Conservation (phyloP, 1,139 yeast species). For the Lodderomyces jiufengensis region DNA sequence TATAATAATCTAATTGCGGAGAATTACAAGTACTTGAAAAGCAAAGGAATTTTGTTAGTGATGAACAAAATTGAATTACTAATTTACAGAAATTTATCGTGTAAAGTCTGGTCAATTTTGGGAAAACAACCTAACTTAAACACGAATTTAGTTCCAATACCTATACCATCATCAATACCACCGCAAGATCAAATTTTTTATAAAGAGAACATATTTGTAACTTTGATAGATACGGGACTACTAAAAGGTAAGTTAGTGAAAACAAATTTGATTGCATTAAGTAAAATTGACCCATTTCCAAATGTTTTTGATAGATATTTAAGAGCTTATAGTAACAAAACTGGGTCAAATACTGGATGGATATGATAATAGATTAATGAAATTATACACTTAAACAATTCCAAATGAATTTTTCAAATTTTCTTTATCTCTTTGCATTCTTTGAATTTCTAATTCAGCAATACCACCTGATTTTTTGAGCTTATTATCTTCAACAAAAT, state of each 20-base stretch:
- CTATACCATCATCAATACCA: background rate
- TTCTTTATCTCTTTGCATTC: slow-evolving; percentile 66
- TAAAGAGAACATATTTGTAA: slow-evolving; percentile 47
- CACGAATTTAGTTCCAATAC: slow-evolving; percentile 24
- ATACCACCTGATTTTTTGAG: slow-evolving; percentile 84
- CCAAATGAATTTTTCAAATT: slow-evolving; percentile 52
- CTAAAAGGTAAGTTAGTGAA: slow-evolving; percentile 52
- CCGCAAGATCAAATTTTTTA: slow-evolving; percentile 23
- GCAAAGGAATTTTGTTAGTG: slow-evolving; percentile 28
- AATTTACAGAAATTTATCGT: slow-evolving; percentile 44
- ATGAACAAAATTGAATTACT: slow-evolving; percentile 35
- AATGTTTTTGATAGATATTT: slow-evolving; percentile 29
- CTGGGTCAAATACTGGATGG: slow-evolving; percentile 12
- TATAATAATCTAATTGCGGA: slow-evolving; percentile 28
- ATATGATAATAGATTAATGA: background rate
- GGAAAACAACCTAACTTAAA: slow-evolving; percentile 27
- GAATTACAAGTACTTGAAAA: slow-evolving; percentile 35
- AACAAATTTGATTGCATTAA: slow-evolving; percentile 41
- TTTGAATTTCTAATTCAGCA: slow-evolving; percentile 72
- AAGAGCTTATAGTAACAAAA: slow-evolving; percentile 7
- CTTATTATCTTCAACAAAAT: slow-evolving; percentile 73
- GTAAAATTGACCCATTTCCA: slow-evolving; percentile 52
- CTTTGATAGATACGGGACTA: slow-evolving; percentile 51
- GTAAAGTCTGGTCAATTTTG: slow-evolving; percentile 29
- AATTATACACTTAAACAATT: slow-evolving; percentile 15